These are phyloP conservation scores for Pichia sp. DNA, from an alignment of 1,139 yeast genomes.

Conservation along the genomic window DNA sequence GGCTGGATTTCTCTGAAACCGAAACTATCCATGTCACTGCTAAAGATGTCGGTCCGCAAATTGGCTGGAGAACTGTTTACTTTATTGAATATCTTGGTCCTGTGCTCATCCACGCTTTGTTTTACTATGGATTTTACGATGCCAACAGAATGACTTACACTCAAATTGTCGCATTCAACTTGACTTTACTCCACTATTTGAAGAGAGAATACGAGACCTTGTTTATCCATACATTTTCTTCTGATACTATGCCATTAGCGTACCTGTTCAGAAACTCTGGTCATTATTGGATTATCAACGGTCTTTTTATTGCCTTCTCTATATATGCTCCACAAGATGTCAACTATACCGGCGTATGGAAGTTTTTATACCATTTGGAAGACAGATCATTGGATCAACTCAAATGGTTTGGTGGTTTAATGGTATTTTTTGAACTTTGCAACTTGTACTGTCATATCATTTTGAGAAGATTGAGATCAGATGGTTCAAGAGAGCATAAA, in stretches of 20 bases:
- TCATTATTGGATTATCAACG: constrained; percentile 89
- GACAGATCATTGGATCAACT: constrained; percentile 20
- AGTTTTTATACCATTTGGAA: constrained; percentile 29
- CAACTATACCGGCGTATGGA: constrained; percentile 6
- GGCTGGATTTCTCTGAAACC: constrained; percentile 22
- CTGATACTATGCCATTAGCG: constrained; percentile 85
- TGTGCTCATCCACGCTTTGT: constrained; percentile 63
- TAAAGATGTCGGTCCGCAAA: constrained; percentile 90
- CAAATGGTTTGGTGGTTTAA: constrained; percentile 33
- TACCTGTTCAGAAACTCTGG: constrained; percentile 81
- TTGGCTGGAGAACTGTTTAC: constrained; percentile 86
- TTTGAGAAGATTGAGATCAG: constrained; percentile 48
- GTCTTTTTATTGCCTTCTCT: constrained; percentile 60
- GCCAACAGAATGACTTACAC: constrained; percentile 36
- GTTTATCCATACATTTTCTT: constrained; percentile 74
- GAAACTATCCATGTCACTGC: constrained; percentile 38
- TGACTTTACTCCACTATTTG: constrained; percentile 66
- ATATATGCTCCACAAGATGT: constrained; percentile 50
- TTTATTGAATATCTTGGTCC: constrained; percentile 88
- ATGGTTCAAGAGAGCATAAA: constrained; percentile 38
- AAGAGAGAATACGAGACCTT: constrained; percentile 87
- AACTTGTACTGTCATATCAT: constrained; percentile 63
- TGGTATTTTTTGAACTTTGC: constrained; percentile 62
- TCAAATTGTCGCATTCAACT: constrained; percentile 43
- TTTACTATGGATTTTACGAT: constrained; percentile 37